Conservation (phyloP, 1,284 basidiomycete species). For the Puccinia novopanici region DNA sequence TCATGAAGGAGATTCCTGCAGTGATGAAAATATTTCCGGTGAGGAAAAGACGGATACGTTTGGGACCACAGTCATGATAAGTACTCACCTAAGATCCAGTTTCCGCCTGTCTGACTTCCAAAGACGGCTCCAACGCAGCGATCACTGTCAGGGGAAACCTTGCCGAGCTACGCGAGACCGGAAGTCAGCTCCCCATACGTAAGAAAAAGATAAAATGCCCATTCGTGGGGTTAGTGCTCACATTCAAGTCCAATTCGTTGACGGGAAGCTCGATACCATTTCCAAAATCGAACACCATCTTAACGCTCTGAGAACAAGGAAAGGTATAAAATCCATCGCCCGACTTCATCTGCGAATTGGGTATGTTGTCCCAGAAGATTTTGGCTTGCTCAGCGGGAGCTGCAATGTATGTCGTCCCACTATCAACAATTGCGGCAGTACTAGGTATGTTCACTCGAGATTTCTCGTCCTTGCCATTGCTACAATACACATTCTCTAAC, state of each 20-base stretch:
- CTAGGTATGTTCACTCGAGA: slow-evolving; percentile 22
- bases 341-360: slow-evolving; percentile 29
- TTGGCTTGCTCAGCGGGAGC: slow-evolving; percentile 42
- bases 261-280: slow-evolving; percentile 39
- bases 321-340: slow-evolving; percentile 51
- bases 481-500: slow-evolving; percentile 42
- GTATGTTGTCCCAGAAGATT: slow-evolving; percentile 46
- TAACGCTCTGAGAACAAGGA: slow-evolving; percentile 39
- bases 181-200: not conserved
- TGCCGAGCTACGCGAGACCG: slow-evolving; percentile 28
- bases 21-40: not conserved
- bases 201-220: not conserved
- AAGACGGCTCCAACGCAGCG: slow-evolving; percentile 50
- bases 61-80: not conserved
- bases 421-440: slow-evolving; percentile 41
- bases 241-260: slow-evolving; percentile 44
- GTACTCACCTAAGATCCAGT: slow-evolving; percentile 45
- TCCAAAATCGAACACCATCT: slow-evolving; percentile 49
- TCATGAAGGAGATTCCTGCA: slow-evolving; percentile 50
- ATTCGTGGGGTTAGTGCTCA: slow-evolving; percentile 27
- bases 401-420: slow-evolving; percentile 49
- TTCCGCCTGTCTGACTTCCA: slow-evolving; percentile 46
- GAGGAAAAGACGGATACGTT: not conserved
- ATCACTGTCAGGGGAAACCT: slow-evolving; percentile 47
- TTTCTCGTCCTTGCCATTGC: slow-evolving; percentile 23